Base-by-base conservation (phyloP, 2,329 filamentous ascomycete species). In the Cladobotryum protrusum region DNA sequence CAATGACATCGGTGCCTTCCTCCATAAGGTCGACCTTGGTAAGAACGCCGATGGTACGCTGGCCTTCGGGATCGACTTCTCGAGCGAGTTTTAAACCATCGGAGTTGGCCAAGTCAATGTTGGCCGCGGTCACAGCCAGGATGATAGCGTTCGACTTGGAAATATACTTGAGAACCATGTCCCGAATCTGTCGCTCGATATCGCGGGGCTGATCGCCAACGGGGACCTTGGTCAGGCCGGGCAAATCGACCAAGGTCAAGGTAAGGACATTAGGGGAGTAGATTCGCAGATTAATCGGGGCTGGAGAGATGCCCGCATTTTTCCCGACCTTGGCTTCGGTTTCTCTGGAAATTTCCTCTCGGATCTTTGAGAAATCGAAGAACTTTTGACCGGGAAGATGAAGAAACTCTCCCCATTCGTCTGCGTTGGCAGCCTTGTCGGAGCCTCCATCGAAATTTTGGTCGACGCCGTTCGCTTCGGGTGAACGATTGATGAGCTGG, bases 21-120 rank as follows among this genome's bases (percentile, higher is more conserved):
- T 99, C 93, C 93, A 99, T 99, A 65, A 99, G 73, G 73, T 99
- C 93, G 54, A 99, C 91, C 79, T 99, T 99, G 61, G 92, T 97
- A 61, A 99, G 79, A 54, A 99, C 93, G 80, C 93, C 93, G 58
- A 99, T 99, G 45, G 93, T 99, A 67, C 93, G 83, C 74, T 97
- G 92, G 64, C 93, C 93, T 67, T 99, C 91, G 3, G 92, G 92
- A 62, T 99, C 93, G 39, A 99, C 93, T 73, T 99, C 92, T 63
- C 93, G 82, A 37, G 93, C 93, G 59, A 99, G 79, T 75, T 99
- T 96, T 67, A 99, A 73, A 62, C 93, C 93, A 69, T 99, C 93
- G 17, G 93, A 99, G 76, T 99, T 99, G 64, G 93, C 93, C 77
- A 99, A 77, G 82, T 99, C 93, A 54, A 92, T 91, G 69, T 99